Base-by-base conservation (phyloP, 2,329 filamentous ascomycete species). In the Penicillium sp. region DNA sequence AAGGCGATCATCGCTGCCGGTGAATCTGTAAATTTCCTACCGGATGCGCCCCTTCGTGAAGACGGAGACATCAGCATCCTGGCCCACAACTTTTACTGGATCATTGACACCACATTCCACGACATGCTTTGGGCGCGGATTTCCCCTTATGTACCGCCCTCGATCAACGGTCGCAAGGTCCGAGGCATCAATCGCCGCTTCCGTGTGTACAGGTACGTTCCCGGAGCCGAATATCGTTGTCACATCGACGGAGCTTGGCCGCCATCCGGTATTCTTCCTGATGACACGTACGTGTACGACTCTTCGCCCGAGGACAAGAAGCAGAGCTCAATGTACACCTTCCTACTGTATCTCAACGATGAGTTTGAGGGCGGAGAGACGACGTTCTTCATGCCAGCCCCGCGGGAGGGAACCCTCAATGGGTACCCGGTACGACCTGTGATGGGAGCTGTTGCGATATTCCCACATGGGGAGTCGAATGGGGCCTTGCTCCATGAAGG, bases 211-310 rank as follows among this genome's bases (percentile, higher is more conserved):
- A 75, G 84, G 58, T 87, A 87, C 51, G 82, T 87, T 0, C 83
- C 83, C 1, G 83, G 83, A 1, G 84, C 84, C 0, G 84, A 87
- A 62, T 87, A 87, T 59, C 72, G 84, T 7, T 81, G 78, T 51
- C 84, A 87, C 56, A 85, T 87, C 51, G 76, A 87, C 57, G 84
- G 84, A 7, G 84, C 83, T 0, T 87, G 84, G 84, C 84, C 84
- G 12, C 83, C 84, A 0, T 86, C 83, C 0, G 81, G 81, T 2
- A 81, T 86, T 39, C 66, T 76, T 1, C 67, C 78, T 0, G 72
- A 76, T 45, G 75, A 78, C 54, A 75, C 70, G 1, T 87, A 87
- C 49, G 73, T 83, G 3, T 87, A 86, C 64, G 84, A 87, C 56
- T 69, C 77, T 1, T 86, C 83, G 1, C 82, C 83, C 0, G 53